Evolutionary conservation across 345 rosid genomes (phyloP), one percentile per base, ranked within the genome.

Genomic region (Eucalyptus brandiana): DNA sequence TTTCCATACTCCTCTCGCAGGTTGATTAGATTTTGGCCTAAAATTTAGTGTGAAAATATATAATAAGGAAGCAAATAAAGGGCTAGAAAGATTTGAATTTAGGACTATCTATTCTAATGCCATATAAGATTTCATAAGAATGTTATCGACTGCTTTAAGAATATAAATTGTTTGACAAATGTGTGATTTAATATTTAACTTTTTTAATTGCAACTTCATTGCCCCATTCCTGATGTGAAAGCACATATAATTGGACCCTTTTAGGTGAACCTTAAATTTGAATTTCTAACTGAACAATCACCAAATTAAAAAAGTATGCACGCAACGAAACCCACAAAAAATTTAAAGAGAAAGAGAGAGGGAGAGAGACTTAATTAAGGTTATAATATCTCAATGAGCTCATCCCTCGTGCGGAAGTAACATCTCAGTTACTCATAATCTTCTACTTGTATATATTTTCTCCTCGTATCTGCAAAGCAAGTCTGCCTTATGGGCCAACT

Each of bases 71-170:
- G 4, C 47, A 19, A 5, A 19, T 76, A 37, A 21, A 40, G 83
- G 45, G 8, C 47, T 7, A 76, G 24, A 65, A 56, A 56, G 0
- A 24, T 56, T 37, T 6, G 9, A 21, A 76, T 26, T 76, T 4
- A 3, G 4, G 15, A 76, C 5, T 1, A 40, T 1, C 0, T 76
- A 4, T 12, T 11, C 0, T 6, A 2, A 76, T 19, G 2, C 5
- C 8, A 6, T 76, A 8, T 21, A 76, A 40, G 15, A 76, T 40
- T 76, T 76, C 2, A 14, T 40, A 12, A 12, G 4, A 72, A 6
- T 3, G 15, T 7, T 3, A 4, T 72, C 16, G 1, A 37, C 5
- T 72, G 15, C 3, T 10, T 0, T 9, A 72, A 72, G 8, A 76
- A 24, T 21, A 40, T 37, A 37, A 37, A 13, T 1, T 1, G 3